A percentile compares a stretch with the other conserved stretches of the same genome.
phyloP scores from a whole-genome alignment of 1,139 yeast genomes.

The Nematodospora anomalae region DNA sequence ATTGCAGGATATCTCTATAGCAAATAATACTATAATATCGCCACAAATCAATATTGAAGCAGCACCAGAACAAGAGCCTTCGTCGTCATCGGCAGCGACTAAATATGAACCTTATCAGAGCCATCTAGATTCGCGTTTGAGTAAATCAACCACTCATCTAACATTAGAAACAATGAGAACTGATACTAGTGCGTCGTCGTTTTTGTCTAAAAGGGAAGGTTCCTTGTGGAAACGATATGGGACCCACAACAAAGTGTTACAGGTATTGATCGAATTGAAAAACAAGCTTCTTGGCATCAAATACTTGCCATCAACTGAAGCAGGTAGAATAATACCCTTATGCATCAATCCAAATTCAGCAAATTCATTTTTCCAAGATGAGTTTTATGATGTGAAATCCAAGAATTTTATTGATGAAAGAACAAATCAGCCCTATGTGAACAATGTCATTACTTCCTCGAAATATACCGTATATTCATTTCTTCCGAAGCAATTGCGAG shows the following conservation, averaged over 20 bases:
- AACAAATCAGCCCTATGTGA: conserved; percentile 57
- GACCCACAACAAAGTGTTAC: conserved; percentile 18
- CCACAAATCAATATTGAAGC: conserved; percentile 19
- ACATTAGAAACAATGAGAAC: conserved; percentile 23
- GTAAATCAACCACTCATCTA: conserved; percentile 31
- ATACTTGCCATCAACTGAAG: conserved; percentile 52
- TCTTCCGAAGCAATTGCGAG: conserved; percentile 81
- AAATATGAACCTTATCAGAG: conserved; percentile 4
- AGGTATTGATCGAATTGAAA: conserved; percentile 21
- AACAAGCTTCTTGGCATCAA: conserved; percentile 44
- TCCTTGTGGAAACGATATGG: conserved; percentile 12
- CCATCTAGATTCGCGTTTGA: conserved; percentile 16
- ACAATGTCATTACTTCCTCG: conserved; percentile 80
- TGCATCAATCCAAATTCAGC: conserved; percentile 35
- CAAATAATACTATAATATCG: conserved; percentile 5
- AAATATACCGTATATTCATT: conserved; percentile 81
- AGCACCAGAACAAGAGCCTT: conserved; percentile 9
- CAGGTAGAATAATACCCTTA: conserved; percentile 79
- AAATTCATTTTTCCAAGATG: conserved; percentile 29
- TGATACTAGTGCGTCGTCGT: conserved; percentile 22
- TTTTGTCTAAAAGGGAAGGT: conserved; percentile 22
- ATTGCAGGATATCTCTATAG: conserved; percentile 9
- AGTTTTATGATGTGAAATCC: conserved; percentile 25
- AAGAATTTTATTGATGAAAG: conserved; percentile 63
- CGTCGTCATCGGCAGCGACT: conserved; percentile 2